Base-by-base conservation (phyloP, 495 filamentous ascomycete species). In the Lepidopterella palustris region DNA sequence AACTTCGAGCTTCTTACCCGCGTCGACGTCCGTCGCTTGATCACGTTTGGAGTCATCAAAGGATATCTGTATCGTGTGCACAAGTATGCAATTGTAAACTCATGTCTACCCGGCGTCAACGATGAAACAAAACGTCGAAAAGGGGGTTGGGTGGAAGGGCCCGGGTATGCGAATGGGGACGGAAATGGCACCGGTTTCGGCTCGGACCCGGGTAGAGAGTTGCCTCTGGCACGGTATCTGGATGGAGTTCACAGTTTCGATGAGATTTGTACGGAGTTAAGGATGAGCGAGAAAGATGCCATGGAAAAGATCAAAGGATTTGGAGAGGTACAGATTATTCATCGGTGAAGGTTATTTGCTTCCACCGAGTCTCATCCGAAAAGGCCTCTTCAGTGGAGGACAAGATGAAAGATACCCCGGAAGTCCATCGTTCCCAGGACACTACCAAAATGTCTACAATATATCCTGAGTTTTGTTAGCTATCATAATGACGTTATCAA, bases 1-100 rank as follows among this genome's bases (percentile, higher is more conserved):
- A 85, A 93, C 73, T 78, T 78, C 57, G 79, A 82, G 25, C 74
- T 85, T 24, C 77, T 96, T 4, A 72, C 78, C 11, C 80, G 84
- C 64, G 82, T 98, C 60, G 93, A 98, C 72, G 82, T 96, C 47
- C 81, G 93, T 1, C 84, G 95, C 26, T 87, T 98, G 58, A 87
- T 98, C 58, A 92, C 92, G 31, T 97, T 97, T 71, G 93, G 95
- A 48, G 81, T 97, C 15, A 93, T 97, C 66, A 96, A 97, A 72
- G 91, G 92, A 3, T 87, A 95, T 61, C 67, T 98, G n/a, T 96
- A 96, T 72, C 82, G 93, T 18, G 87, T 96, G 29, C 92, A 97
- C 74, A 91, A 91, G 69, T 93, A 95, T 68, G 87, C 89, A 3
- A 80, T 90, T 6, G 82, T 82, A 10, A 83, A 57, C 15, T 18